phyloP scores from a whole-genome alignment of 2,329 filamentous ascomycete species.

The Penicillium sp. region DNA sequence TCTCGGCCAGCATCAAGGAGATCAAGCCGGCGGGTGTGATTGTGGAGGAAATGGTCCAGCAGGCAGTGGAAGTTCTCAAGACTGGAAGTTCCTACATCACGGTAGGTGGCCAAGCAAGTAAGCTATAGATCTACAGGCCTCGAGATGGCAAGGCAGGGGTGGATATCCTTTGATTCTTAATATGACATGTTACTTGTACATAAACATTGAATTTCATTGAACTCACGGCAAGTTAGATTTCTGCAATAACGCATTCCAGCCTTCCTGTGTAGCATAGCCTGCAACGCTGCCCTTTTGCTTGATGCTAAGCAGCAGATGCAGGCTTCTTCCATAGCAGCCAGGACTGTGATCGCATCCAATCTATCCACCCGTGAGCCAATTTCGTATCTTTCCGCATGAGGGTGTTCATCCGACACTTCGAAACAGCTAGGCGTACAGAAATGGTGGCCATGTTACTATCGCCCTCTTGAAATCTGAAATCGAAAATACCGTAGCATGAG shows the following conservation, averaged over 20 bases:
- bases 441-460: background rate
- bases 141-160: constrained; percentile 9
- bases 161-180: constrained; percentile 15
- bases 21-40: constrained; percentile 80
- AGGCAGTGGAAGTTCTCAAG: constrained; percentile 67
- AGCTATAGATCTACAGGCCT: constrained; percentile 40
- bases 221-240: constrained; percentile 10
- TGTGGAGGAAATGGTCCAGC: constrained; percentile 83
- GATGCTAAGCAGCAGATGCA: background rate
- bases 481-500: constrained; percentile 3
- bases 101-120: constrained; percentile 37
- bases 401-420: background rate
- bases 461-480: background rate
- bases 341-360: background rate
- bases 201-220: constrained; percentile 13
- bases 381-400: constrained; percentile 3
- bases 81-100: constrained; percentile 60
- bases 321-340: background rate
- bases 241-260: constrained; percentile 8
- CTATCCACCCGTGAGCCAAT: background rate
- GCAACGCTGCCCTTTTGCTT: background rate
- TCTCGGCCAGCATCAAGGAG: constrained; percentile 71
- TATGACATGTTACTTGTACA: constrained; percentile 35
- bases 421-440: background rate
- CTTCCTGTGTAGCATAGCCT: background rate